Percentiles rank a stretch among this genome's conserved stretches.
Conservation (phyloP, 306 rosid species). For the Pyrus bretschneideri region DNA sequence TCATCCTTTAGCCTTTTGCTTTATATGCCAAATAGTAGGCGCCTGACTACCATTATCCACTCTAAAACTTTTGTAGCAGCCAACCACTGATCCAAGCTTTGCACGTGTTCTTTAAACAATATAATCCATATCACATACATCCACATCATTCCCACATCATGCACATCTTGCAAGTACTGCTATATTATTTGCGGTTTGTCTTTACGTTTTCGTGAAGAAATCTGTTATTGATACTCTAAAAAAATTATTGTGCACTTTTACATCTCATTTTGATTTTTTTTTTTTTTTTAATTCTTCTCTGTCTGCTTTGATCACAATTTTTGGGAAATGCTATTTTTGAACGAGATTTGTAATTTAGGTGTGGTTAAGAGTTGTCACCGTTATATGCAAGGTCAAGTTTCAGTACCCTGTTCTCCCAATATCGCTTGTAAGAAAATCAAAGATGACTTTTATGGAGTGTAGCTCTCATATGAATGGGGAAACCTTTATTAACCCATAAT, state of each 20-base stretch:
- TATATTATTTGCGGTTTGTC: not conserved
- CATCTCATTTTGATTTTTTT: too few relatives aligned
- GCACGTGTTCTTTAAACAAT: slow-evolving; percentile 2
- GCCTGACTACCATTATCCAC: slow-evolving; percentile 14
- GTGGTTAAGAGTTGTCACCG: not conserved
- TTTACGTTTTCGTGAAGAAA: not conserved
- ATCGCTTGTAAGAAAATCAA: too few relatives aligned
- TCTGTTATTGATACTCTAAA: too few relatives aligned
- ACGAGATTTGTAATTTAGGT: not conserved
- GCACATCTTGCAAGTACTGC: not conserved
- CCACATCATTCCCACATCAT: not conserved
- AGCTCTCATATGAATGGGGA: too few relatives aligned
- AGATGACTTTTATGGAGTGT: too few relatives aligned
- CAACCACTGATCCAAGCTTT: not conserved
- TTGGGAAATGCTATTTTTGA: too few relatives aligned
- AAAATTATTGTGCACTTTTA: too few relatives aligned
- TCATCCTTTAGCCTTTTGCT: not conserved
- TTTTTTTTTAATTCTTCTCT: too few relatives aligned
- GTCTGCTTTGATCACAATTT: too few relatives aligned
- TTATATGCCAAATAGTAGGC: slow-evolving; percentile 12
- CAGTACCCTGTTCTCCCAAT: too few relatives aligned
- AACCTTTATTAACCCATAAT: not conserved
- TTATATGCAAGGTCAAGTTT: not conserved
- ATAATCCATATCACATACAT: not conserved
- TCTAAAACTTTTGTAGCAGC: not conserved